These are phyloP conservation scores for Cichorium intybus DNA, from an alignment of 140 eudicot genomes.

Conservation along the genomic window DNA sequence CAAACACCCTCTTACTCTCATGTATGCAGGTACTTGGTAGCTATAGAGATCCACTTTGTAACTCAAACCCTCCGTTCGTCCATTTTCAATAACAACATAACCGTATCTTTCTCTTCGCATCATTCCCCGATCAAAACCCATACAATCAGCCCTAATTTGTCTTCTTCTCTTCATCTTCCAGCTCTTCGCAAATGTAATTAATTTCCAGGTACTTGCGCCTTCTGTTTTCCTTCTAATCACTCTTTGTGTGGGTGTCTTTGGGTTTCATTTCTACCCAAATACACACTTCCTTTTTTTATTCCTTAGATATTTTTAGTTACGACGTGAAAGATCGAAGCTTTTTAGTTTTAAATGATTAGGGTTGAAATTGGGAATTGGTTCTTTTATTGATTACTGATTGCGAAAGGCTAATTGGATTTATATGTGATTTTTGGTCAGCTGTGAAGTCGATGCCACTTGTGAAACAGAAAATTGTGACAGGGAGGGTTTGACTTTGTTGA, in stretches of 20 bases:
- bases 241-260: neutral
- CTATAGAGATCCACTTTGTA: constrained; percentile 15
- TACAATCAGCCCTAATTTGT: constrained; percentile 23
- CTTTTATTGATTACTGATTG: neutral
- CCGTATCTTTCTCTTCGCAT: constrained; percentile 21
- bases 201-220: constrained; percentile 12
- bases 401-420: constrained; percentile 4
- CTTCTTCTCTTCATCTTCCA: constrained; percentile 5
- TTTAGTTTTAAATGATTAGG: constrained; percentile 12
- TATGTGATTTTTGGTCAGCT: constrained; percentile 30
- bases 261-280: neutral
- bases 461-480: constrained; percentile 24
- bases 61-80: constrained; percentile 19
- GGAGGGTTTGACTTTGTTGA: constrained; percentile 37
- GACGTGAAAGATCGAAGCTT: constrained; percentile 19
- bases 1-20: neutral
- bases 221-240: neutral
- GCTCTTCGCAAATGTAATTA: constrained; percentile 15
- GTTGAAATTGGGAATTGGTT: neutral
- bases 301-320: neutral
- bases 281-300: neutral
- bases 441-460: constrained; percentile 23
- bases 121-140: constrained; percentile 12
- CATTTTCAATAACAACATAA: constrained; percentile 21
- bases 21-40: neutral